Conservation (phyloP, 2,329 filamentous ascomycete species). For the Ceratocystis papillata region DNA sequence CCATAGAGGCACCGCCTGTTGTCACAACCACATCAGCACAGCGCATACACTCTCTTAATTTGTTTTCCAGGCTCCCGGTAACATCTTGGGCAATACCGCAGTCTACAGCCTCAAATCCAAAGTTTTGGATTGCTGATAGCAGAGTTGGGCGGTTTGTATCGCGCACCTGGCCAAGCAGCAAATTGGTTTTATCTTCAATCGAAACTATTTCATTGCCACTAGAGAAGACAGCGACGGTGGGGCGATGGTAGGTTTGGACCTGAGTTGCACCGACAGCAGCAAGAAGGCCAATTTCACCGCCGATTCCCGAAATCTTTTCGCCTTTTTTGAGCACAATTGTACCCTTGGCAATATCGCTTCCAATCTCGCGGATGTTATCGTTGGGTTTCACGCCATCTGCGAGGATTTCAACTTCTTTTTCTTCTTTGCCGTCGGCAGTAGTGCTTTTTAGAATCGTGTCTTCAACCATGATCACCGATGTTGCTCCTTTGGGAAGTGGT, state of each 20-base stretch:
- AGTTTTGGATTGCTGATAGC: constrained; percentile 61
- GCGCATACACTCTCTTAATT: constrained; percentile 62
- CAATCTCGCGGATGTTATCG: constrained; percentile 84
- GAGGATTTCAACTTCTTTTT: constrained; percentile 77
- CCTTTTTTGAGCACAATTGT: constrained; percentile 63
- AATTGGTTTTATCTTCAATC: constrained; percentile 49
- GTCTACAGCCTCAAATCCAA: constrained; percentile 70
- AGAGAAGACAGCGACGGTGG: constrained; percentile 74
- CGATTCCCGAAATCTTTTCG: constrained; percentile 72
- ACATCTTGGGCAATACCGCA: constrained; percentile 74
- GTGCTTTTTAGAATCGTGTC: constrained; percentile 68
- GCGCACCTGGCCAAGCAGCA: constrained; percentile 73
- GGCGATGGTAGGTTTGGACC: constrained; percentile 63
- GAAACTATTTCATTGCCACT: constrained; percentile 91
- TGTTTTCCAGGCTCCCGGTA: constrained; percentile 62
- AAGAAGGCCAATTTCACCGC: constrained; percentile 82
- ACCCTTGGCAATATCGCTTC: constrained; percentile 68
- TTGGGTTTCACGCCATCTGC: constrained; percentile 62
- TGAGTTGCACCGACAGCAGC: constrained; percentile 68
- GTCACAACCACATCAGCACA: constrained; percentile 76
- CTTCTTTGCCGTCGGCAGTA: constrained; percentile 72
- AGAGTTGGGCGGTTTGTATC: constrained; percentile 89
- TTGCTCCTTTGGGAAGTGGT: constrained; percentile 76
- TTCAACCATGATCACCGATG: constrained; percentile 84
- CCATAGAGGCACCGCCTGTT: constrained; percentile 93